Evolutionary conservation across 345 rosid species (phyloP).

Genomic region (Passiflora organensis): DNA sequence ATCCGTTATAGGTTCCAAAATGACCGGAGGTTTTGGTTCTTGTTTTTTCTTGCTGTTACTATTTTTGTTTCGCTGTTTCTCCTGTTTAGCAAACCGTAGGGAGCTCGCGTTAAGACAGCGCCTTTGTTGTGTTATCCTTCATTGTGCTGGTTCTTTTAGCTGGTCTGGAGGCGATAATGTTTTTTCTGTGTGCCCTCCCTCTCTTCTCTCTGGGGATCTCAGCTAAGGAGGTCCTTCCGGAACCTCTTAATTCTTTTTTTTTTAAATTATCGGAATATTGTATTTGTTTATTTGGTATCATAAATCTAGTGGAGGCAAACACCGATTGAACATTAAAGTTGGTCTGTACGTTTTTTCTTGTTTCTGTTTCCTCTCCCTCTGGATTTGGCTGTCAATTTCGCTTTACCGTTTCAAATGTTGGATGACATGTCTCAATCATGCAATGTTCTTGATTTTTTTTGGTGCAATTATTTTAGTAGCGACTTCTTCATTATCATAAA

Average conservation of each 20-base stretch:
- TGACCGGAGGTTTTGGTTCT: too few species aligned
- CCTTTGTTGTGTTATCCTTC: constrained; percentile 4
- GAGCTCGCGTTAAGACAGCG: constrained; percentile 25
- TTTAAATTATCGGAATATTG: not conserved
- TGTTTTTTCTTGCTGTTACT: not conserved
- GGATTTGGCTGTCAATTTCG: constrained; percentile 1
- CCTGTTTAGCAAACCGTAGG: constrained; percentile 10
- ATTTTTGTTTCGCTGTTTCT: constrained; percentile 8
- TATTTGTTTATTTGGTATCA: constrained; percentile 6
- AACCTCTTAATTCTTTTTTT: not conserved
- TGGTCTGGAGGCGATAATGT: constrained; percentile 10
- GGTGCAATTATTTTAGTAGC: not conserved
- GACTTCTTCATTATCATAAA: too few species aligned
- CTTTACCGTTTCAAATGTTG: constrained; percentile 20
- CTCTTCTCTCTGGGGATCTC: constrained; percentile 1
- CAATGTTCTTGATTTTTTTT: not conserved
- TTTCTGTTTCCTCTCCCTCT: constrained; percentile 1
- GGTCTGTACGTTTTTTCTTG: not conserved
- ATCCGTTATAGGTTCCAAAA: too few species aligned
- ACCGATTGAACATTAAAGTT: constrained; percentile 27
- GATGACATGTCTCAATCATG: constrained; percentile 37
- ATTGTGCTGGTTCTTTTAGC: constrained; percentile 4
- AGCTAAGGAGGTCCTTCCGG: constrained; percentile 45
- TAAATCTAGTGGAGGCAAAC: constrained; percentile 18
- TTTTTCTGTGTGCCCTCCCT: constrained; percentile 21